Base-by-base conservation (phyloP, 495 filamentous ascomycete genomes). In the Aspergillus homomorphus region DNA sequence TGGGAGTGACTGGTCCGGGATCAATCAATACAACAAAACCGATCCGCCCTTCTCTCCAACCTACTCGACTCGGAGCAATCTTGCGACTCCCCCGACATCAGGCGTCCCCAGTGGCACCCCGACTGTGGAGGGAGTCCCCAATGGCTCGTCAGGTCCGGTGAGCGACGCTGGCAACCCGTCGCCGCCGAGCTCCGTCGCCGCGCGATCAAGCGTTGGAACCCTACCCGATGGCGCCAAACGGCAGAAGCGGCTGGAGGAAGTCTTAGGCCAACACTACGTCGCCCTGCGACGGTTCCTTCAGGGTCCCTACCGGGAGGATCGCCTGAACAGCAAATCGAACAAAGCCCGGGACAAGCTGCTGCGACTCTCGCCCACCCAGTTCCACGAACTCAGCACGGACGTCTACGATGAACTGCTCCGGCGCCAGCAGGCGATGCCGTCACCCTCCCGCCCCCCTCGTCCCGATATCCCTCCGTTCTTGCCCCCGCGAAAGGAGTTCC, bases 321-420 rank as follows among this genome's bases (percentile, higher is more conserved):
- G 87, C 59, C 80, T 82, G 22, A 87, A 85, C 59, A 83, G 84
- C 41, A 84, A 86, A 62, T 87, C 90, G 23, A 96, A 93, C 72
- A 88, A 89, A 69, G 94, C 94, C 43, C 83, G 91, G 51, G 94
- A 97, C 73, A 98, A 98, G 76, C 78, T 98, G 45, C 81, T 96
- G 51, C 84, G 93, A 48, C 77, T 98, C 38, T 95, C 91, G 1
- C 77, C 87, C 10, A 91, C 92, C 22, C 94, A 98, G 68, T 98
- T 98, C 69, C 89, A 96, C 68, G 94, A 98, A 75, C 79, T 98
- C 20, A 96, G 91, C 67, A 98, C 93, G 20, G 94, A 98, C 71
- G 94, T 98, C 30, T 98, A 91, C 72, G 94, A 98, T 71, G 94
- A 98, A 72, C 77, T 97, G 45, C 82, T 94, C 60, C 89, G 94